phyloP scores from a whole-genome alignment of 257 asterid species.

The Nicotiana paniculata region DNA sequence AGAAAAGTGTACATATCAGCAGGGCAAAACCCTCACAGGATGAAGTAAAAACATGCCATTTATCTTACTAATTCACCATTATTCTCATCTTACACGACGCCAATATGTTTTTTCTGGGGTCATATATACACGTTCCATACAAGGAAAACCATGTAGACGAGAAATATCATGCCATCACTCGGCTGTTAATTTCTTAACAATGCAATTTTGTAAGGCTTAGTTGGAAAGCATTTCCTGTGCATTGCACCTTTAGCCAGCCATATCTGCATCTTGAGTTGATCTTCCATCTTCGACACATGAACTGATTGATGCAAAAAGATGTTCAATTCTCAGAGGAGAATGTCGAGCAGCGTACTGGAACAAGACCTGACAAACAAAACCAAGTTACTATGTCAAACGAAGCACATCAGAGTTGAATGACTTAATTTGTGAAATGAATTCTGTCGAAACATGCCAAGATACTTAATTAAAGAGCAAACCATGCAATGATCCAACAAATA shows the following conservation, averaged over 20 bases:
- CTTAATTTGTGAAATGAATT: neutral
- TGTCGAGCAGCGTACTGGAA: constrained; percentile 80
- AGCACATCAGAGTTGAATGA: neutral
- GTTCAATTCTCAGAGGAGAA: constrained; percentile 69
- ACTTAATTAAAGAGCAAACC: neutral
- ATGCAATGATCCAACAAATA: neutral
- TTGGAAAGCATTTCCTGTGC: neutral
- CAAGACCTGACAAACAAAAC: constrained; percentile 48
- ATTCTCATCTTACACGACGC: neutral
- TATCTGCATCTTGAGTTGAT: constrained; percentile 38
- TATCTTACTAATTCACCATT: neutral
- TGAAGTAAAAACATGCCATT: neutral
- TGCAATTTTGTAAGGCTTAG: neutral
- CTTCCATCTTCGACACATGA: constrained; percentile 28
- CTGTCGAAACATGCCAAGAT: neutral
- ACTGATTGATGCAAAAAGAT: constrained; percentile 53
- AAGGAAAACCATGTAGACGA: neutral
- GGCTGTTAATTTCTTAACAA: neutral
- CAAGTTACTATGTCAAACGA: neutral
- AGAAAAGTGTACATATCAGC: neutral
- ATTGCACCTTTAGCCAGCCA: constrained; percentile 46
- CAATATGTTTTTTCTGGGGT: neutral
- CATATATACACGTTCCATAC: neutral
- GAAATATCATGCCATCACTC: neutral
- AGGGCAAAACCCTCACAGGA: neutral